Percentiles rank a stretch among this genome's conserved stretches.
Evolutionary conservation across 768 basidiomycete genomes (phyloP).

Genomic region (Naganishia randhawae): DNA sequence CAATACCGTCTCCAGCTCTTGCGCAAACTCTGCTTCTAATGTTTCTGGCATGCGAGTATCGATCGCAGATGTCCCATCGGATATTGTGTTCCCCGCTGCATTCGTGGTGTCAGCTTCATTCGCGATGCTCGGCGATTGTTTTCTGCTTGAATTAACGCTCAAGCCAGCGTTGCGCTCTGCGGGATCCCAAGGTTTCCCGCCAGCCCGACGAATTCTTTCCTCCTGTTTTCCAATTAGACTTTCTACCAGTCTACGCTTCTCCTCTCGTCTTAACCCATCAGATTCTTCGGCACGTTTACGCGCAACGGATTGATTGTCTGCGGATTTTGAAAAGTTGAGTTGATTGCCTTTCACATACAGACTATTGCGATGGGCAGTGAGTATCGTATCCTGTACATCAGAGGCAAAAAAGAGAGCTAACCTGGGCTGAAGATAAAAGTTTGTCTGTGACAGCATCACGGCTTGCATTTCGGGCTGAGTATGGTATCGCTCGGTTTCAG

Average conservation of each 20-base stretch:
- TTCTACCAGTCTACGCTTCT: slow-evolving; percentile 7
- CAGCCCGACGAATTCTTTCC: neutral
- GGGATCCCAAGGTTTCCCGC: neutral
- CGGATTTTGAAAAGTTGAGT: slow-evolving; percentile 10
- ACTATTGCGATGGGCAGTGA: neutral
- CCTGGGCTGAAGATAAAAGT: slow-evolving; percentile 18
- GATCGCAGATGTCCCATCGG: neutral
- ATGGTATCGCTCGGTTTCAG: neutral
- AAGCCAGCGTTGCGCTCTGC: no score
- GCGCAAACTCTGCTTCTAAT: slow-evolving; percentile 13
- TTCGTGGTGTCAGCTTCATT: neutral
- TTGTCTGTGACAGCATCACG: slow-evolving; percentile 6
- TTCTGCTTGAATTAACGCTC: neutral
- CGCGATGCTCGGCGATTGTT: neutral
- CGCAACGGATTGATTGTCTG: slow-evolving; percentile 16
- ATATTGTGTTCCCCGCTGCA: neutral
- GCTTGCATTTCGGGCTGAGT: slow-evolving; percentile 9
- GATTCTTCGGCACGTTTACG: slow-evolving; percentile 23
- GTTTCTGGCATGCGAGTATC: slow-evolving; percentile 18
- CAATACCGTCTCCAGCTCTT: slow-evolving; percentile 3
- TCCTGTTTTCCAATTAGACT: neutral
- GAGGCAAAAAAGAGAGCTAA: neutral
- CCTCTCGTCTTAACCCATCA: slow-evolving; percentile 9
- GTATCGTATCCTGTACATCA: no score
- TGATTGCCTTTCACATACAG: slow-evolving; percentile 15